Base-by-base conservation (phyloP, 2,329 filamentous ascomycete genomes). In the Aurifilum marmelostoma region DNA sequence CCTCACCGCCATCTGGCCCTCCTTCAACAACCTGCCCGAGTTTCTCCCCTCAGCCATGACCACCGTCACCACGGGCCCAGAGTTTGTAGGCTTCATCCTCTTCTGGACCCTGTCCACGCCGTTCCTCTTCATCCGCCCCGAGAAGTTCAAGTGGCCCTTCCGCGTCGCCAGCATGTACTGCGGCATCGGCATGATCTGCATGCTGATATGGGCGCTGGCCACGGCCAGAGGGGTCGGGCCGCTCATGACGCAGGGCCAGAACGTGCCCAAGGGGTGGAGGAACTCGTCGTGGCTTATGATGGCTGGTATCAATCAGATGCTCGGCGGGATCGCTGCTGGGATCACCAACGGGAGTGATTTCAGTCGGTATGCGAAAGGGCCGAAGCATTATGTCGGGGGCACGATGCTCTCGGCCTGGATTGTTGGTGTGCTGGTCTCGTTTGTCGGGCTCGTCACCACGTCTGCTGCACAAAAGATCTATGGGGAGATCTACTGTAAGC, bases 21-120 rank as follows among this genome's bases (percentile, higher is more conserved):
- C 78, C 18, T 84, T 82, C 68, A 74, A 77, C 12, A 79, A 75
- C 72, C 80, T 85, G 69, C 77, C 78, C 21, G 83, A 85, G 71
- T 81, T 81, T 39, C 76, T 86, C 11, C 80, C 83, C 0, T 76
- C 74, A 5, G 78, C 74, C 63, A 72, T 79, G 59, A 81, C 78
- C 34, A 18, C 69, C 5, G 52, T 70, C 69, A 75, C 78, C 67
- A 78, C 76, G 59, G 80, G 82, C 18, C 79, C 81, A 27, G 80
- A 83, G 34, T 76, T 87, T 39, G 78, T 85, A 1, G 85, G 81
- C 69, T 82, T 85, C 71, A 81, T 85, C 65, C 74, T 86, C 56
- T 86, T 86, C 74, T 86, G 84, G 79, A 78, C 82, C 39, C 73
- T 83, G 27, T 84, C 84, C 21, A 76, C 80, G 0, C 84, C 83